Conservation (phyloP, 306 rosid species). For the Rosa lucieae region DNA sequence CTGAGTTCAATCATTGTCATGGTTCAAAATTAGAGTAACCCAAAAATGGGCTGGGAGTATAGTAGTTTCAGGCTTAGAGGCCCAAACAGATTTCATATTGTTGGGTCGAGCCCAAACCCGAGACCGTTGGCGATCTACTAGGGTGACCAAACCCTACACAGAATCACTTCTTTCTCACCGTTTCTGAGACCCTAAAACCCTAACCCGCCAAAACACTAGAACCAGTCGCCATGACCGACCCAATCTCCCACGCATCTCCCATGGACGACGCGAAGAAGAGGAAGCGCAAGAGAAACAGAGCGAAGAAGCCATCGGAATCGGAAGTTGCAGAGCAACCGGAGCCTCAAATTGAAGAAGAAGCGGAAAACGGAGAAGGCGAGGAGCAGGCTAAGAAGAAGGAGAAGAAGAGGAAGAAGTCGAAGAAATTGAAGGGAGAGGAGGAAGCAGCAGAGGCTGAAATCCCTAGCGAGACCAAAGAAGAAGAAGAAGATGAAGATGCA, state of each 20-base stretch:
- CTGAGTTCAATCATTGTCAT: no score
- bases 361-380: not conserved
- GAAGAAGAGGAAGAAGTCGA: slow-evolving; percentile 21
- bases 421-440: slow-evolving; percentile 25
- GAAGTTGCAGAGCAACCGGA: slow-evolving; percentile 4
- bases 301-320: slow-evolving; percentile 25
- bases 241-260: slow-evolving; percentile 3
- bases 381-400: slow-evolving; percentile 14
- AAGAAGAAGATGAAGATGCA: not conserved
- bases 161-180: not conserved
- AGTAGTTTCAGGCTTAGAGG: not conserved
- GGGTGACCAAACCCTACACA: slow-evolving; percentile 13
- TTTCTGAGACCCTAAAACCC: not conserved
- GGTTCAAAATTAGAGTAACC: no score
- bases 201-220: not conserved
- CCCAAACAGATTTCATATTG: not conserved
- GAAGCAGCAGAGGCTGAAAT: not conserved
- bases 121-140: not conserved
- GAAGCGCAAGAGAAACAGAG: slow-evolving; percentile 64
- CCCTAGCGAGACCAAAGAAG: slow-evolving; percentile 7
- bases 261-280: slow-evolving; percentile 36
- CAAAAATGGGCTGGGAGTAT: no score
- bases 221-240: slow-evolving; percentile 39
- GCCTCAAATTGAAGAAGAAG: not conserved
- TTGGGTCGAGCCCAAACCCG: not conserved